Conservation (phyloP, 257 asterid genomes). For the Nicotiana sylvestris region DNA sequence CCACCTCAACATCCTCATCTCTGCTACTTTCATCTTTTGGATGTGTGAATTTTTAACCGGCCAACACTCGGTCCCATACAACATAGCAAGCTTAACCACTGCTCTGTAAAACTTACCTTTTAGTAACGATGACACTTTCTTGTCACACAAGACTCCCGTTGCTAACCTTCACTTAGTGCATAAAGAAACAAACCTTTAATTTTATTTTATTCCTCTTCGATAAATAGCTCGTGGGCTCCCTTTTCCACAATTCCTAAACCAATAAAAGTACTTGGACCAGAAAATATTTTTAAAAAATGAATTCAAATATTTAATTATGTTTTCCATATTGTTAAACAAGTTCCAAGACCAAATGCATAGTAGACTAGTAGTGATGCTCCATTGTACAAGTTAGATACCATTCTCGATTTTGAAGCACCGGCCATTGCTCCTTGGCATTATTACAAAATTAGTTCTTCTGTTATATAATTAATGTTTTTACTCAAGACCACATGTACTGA, state of each 20-base stretch:
- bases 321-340: not conserved
- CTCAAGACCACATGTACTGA: not conserved
- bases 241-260: not conserved
- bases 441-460: not conserved
- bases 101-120: too few species aligned
- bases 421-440: not conserved
- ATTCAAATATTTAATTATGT: not conserved
- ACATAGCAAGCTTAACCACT: too few species aligned
- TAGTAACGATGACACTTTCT: too few species aligned
- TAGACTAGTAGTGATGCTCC: not conserved
- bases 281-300: not conserved
- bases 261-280: not conserved
- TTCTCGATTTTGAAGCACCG: not conserved
- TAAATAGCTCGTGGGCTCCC: not conserved
- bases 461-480: not conserved
- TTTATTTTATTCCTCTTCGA: not conserved
- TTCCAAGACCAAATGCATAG: not conserved
- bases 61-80: too few species aligned
- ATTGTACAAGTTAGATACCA: not conserved
- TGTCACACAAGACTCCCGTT: too few species aligned
- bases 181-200: not conserved
- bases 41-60: too few species aligned
- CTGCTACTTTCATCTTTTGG: too few species aligned
- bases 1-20: too few species aligned
- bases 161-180: too few species aligned